phyloP scores from a whole-genome alignment of 345 rosid species.

The Abelmoschus esculentus region DNA sequence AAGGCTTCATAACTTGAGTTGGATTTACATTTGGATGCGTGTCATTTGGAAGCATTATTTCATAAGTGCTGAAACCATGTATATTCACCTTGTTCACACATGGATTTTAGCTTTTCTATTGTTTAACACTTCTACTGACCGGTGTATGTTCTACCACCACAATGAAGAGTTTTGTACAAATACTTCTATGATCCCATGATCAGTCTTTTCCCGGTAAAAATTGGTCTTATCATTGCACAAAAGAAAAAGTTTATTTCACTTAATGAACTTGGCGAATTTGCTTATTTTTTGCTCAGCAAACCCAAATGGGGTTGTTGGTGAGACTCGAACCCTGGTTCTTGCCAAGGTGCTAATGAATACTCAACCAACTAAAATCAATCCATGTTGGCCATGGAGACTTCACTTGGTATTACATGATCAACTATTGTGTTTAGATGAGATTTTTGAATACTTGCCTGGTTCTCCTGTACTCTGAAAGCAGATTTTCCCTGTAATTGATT shows the following conservation, averaged over 20 bases:
- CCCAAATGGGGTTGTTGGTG: too few species aligned
- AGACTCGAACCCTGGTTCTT: background rate
- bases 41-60: background rate
- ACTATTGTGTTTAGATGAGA: background rate
- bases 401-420: background rate
- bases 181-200: background rate
- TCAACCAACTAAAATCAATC: too few species aligned
- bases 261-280: background rate
- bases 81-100: background rate
- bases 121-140: background rate
- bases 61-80: background rate
- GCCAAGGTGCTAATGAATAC: too few species aligned
- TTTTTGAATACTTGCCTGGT: background rate
- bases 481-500: background rate
- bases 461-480: constrained; percentile 5
- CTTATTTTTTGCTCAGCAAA: too few species aligned
- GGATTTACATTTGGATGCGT: constrained; percentile 1
- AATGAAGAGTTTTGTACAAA: background rate
- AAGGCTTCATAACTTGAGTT: background rate
- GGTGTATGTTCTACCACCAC: background rate
- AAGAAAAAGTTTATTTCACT: background rate
- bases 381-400: background rate
- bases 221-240: background rate
- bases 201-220: background rate
- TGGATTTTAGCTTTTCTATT: background rate